A percentile compares a stretch with the other conserved stretches of the same genome.
Evolutionary conservation across 2,329 filamentous ascomycete genomes (phyloP).

Genomic region (Alternaria panax): DNA sequence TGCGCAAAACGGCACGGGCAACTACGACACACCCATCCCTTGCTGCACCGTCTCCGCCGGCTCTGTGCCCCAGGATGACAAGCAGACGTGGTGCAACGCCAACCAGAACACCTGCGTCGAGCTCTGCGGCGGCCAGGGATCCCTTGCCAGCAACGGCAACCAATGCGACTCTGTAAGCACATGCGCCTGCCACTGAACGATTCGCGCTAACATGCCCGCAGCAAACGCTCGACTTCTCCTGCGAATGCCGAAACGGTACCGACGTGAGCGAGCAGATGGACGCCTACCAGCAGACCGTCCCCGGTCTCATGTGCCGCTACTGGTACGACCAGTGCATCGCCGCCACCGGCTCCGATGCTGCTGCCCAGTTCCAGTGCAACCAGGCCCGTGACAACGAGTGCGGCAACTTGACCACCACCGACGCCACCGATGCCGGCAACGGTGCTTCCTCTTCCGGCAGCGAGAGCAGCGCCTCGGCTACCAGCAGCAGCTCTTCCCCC

Average conservation of each 20-base stretch:
- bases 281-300: constrained; percentile 65
- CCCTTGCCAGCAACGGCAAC: constrained; percentile 56
- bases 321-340: constrained; percentile 56
- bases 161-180: constrained; percentile 65
- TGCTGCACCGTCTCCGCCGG: constrained; percentile 55
- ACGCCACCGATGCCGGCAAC: constrained; percentile 11
- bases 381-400: constrained; percentile 54
- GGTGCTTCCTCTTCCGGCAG: constrained; percentile 36
- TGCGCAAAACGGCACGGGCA: constrained; percentile 52
- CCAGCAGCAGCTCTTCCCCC: constrained; percentile 35
- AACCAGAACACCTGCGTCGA: constrained; percentile 67
- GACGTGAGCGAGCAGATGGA: constrained; percentile 53
- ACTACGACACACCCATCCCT: constrained; percentile 37
- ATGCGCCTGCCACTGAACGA: neutral
- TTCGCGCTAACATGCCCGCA: constrained; percentile 43
- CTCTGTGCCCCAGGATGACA: constrained; percentile 47
- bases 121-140: constrained; percentile 61
- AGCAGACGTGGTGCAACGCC: constrained; percentile 64
- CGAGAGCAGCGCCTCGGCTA: constrained; percentile 32
- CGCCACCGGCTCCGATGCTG: constrained; percentile 49
- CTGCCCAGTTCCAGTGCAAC: constrained; percentile 56
- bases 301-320: constrained; percentile 65
- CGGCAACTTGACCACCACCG: constrained; percentile 56
- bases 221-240: constrained; percentile 62
- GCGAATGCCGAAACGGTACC: constrained; percentile 64